Evolutionary conservation across 805 yeast genomes (phyloP), one percentile per base, ranked within the genome.

Genomic region (Metschnikowia cerradonensis): DNA sequence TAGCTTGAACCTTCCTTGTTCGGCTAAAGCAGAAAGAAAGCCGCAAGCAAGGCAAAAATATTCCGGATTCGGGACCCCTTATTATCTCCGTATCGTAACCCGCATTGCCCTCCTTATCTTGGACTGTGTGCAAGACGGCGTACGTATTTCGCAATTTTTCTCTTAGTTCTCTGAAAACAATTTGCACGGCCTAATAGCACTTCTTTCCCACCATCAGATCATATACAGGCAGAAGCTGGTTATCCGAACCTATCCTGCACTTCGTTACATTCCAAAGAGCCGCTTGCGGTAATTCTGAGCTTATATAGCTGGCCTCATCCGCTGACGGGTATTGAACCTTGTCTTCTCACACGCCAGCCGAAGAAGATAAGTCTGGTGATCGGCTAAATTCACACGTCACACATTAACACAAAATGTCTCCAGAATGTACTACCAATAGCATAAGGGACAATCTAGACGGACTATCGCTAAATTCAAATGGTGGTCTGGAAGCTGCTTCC

Each of bases 371-470:
- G 41, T 39, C 19, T 39, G 10, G 31, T 20, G 13, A 22, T 22
- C n/a, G 30, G 19, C 34, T 14, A 30, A 30, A 40, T 10, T 15
- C 43, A n/a, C 31, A 26, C 43, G 30, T 26, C 15, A 26, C 32
- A 39, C 3, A 39, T 26, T 15, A 17, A 41, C 20, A 19, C 23
- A 41, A 30, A 2, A 53, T 57, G 60, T 45, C 60, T n/a, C 53
- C 48, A 41, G 41, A 49, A 14, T 57, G 51, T 48, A 41, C 57
- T 33, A 48, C 62, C 2, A 54, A 46, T 20, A 56, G 51, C 37
- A 53, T 60, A 30, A 57, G 55, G 22, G 48, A 49, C 20, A 58
- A 59, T 49, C 54, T 60, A 44, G 61, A 58, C 30, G 56, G 48
- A 38, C 50, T 60, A 41, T 46, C 55, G 15, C 26, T 60, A 31